Conservation (phyloP, 2,329 filamentous ascomycete genomes). For the Cladophialophora bantiana region DNA sequence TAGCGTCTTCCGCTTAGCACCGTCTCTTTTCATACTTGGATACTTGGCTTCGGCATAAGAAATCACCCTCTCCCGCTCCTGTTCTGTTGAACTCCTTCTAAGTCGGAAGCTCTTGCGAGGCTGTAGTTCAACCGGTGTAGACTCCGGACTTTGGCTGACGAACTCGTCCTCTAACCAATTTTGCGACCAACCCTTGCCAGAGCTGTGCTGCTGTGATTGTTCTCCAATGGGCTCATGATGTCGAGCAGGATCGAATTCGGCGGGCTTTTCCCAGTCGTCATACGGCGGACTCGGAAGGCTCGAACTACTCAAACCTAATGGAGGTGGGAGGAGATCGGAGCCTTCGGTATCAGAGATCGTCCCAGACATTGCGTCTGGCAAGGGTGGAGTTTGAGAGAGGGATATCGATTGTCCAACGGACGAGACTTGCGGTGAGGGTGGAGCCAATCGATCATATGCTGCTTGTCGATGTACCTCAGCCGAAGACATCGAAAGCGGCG, state of each 20-base stretch:
- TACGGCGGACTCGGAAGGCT: slow-evolving; percentile 29
- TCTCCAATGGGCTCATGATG: slow-evolving; percentile 6
- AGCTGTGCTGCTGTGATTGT: neutral
- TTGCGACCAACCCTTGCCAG: slow-evolving; percentile 21
- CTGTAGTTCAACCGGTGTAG: slow-evolving; percentile 4
- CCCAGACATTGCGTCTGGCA: slow-evolving; percentile 35
- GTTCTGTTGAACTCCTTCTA: slow-evolving; percentile 9
- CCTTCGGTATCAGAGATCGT: slow-evolving; percentile 32
- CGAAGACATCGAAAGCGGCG: slow-evolving; percentile 29
- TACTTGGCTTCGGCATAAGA: slow-evolving; percentile 27
- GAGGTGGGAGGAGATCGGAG: slow-evolving; percentile 31
- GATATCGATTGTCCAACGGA: slow-evolving; percentile 29
- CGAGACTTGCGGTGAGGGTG: slow-evolving; percentile 33
- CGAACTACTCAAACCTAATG: slow-evolving; percentile 24
- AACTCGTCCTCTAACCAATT: slow-evolving; percentile 30
- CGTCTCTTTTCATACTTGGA: slow-evolving; percentile 23
- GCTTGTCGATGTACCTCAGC: slow-evolving; percentile 28
- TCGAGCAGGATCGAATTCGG: slow-evolving; percentile 10
- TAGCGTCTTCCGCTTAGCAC: slow-evolving; percentile 9
- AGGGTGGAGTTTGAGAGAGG: slow-evolving; percentile 32
- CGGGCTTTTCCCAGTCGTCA: slow-evolving; percentile 26
- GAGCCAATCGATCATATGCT: slow-evolving; percentile 32
- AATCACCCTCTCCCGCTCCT: slow-evolving; percentile 42
- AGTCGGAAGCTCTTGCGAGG: slow-evolving; percentile 8
- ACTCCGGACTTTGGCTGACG: slow-evolving; percentile 20